Evolutionary conservation across 2,329 filamentous ascomycete genomes (phyloP).

Genomic region (Phyllosticta capitalensis): DNA sequence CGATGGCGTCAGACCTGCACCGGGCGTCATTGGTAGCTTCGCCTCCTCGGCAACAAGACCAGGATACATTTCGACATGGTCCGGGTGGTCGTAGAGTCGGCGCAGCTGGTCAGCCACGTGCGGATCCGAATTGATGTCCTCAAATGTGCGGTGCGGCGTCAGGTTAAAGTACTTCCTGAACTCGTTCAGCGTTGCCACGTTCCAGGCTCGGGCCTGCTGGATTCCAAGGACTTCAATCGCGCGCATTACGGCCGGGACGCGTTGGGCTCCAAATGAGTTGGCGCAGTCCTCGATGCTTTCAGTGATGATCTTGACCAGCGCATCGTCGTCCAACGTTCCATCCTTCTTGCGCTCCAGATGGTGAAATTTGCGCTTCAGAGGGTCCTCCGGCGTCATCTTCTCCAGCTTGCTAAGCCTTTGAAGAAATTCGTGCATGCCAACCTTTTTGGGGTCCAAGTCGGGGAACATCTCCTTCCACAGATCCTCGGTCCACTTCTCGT

Average conservation of each 20-base stretch:
- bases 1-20: slow-evolving; percentile 64
- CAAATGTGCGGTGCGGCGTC: slow-evolving; percentile 65
- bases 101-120: slow-evolving; percentile 55
- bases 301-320: slow-evolving; percentile 60
- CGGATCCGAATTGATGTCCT: slow-evolving; percentile 73
- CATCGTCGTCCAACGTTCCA: slow-evolving; percentile 65
- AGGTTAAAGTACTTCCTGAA: slow-evolving; percentile 76
- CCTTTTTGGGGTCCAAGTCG: slow-evolving; percentile 40
- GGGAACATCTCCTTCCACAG: slow-evolving; percentile 33
- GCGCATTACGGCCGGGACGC: slow-evolving; percentile 64
- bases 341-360: slow-evolving; percentile 54
- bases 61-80: slow-evolving; percentile 72
- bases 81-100: slow-evolving; percentile 59
- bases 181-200: slow-evolving; percentile 70
- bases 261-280: slow-evolving; percentile 49
- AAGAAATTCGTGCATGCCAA: slow-evolving; percentile 53
- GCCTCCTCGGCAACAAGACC: slow-evolving; percentile 67
- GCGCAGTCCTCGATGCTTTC: slow-evolving; percentile 68
- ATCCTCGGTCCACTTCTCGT: slow-evolving; percentile 71
- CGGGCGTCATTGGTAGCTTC: slow-evolving; percentile 58
- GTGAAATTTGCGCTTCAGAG: slow-evolving; percentile 58
- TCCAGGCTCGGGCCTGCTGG: slow-evolving; percentile 66
- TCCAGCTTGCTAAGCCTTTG: slow-evolving; percentile 56
- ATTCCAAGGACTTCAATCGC: slow-evolving; percentile 75
- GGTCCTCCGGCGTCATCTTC: slow-evolving; percentile 52